These are phyloP conservation scores for Leccinum incarnatum DNA, from an alignment of 768 basidiomycete species.

Conservation along the genomic window DNA sequence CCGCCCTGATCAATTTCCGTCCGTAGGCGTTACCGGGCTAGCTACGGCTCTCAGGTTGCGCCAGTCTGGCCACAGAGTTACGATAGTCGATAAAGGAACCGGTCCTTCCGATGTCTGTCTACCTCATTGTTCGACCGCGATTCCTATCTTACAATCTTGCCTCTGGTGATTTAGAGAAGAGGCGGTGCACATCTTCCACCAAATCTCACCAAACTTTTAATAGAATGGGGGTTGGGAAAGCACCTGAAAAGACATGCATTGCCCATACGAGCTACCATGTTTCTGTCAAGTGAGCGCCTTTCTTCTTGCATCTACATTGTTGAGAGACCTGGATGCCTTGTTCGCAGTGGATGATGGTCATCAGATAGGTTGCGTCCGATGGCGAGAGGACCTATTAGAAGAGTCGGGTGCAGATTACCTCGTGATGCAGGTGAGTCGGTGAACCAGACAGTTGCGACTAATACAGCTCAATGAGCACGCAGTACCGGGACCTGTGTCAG, in stretches of 20 bases:
- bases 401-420: conserved; percentile 55
- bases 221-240: conserved; percentile 54
- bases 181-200: conserved; percentile 52
- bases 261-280: conserved; percentile 22
- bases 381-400: conserved; percentile 47
- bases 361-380: conserved; percentile 43
- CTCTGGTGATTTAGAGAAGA: conserved; percentile 26
- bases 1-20: neutral
- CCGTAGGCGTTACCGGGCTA: conserved; percentile 49
- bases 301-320: neutral
- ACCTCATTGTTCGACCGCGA: neutral
- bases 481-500: conserved; percentile 55
- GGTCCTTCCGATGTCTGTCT: conserved; percentile 41
- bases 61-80: conserved; percentile 58
- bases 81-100: conserved; percentile 50
- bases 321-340: neutral
- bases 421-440: conserved; percentile 44
- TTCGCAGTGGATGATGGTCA: conserved; percentile 43
- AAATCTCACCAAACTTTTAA: conserved; percentile 56
- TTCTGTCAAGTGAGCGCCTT: conserved; percentile 23
- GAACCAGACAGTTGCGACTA: neutral
- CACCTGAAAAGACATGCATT: conserved; percentile 37
- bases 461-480: conserved; percentile 3
- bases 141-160: neutral
- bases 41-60: conserved; percentile 56